Conservation (phyloP, 2,329 filamentous ascomycete genomes). For the Ceratocystis colombiana region DNA sequence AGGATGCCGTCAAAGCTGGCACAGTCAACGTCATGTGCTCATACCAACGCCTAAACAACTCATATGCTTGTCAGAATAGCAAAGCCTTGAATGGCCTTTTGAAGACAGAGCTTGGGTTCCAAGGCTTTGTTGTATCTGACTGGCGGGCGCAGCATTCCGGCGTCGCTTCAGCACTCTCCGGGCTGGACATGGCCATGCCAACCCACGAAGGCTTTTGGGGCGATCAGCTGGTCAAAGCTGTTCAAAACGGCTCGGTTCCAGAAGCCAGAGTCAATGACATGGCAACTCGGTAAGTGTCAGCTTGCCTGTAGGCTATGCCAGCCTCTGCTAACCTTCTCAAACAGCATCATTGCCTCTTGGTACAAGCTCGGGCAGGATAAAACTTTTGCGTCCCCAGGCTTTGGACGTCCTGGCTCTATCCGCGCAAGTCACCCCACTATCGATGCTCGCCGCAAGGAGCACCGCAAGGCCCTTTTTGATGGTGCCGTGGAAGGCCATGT, state of each 20-base stretch:
- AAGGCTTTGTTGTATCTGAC: slow-evolving; percentile 58
- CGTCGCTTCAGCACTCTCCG: slow-evolving; percentile 51
- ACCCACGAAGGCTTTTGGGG: slow-evolving; percentile 36
- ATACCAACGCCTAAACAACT: slow-evolving; percentile 63
- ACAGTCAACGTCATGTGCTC: slow-evolving; percentile 50
- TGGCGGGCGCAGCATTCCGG: slow-evolving; percentile 59
- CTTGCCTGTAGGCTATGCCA: neutral
- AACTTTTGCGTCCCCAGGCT: slow-evolving; percentile 38
- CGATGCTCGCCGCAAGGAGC: slow-evolving; percentile 37
- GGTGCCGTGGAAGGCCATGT: slow-evolving; percentile 55
- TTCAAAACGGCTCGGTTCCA: slow-evolving; percentile 50
- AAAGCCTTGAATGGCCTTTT: slow-evolving; percentile 57
- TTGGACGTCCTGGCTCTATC: slow-evolving; percentile 44
- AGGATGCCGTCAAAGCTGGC: slow-evolving; percentile 54
- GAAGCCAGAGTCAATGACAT: slow-evolving; percentile 51
- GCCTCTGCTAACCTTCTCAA: neutral
- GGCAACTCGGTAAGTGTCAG: slow-evolving; percentile 37
- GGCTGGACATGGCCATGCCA: slow-evolving; percentile 65
- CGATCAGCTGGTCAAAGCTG: slow-evolving; percentile 47
- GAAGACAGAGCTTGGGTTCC: slow-evolving; percentile 51
- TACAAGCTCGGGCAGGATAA: slow-evolving; percentile 46
- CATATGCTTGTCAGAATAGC: slow-evolving; percentile 60
- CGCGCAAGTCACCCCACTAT: slow-evolving; percentile 43
- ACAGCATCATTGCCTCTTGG: slow-evolving; percentile 45
- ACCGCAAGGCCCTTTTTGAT: slow-evolving; percentile 38